A percentile compares a stretch with the other conserved stretches of the same genome.
Evolutionary conservation across 2,329 filamentous ascomycete species (phyloP).

Genomic region (Trichoderma arundinaceum): DNA sequence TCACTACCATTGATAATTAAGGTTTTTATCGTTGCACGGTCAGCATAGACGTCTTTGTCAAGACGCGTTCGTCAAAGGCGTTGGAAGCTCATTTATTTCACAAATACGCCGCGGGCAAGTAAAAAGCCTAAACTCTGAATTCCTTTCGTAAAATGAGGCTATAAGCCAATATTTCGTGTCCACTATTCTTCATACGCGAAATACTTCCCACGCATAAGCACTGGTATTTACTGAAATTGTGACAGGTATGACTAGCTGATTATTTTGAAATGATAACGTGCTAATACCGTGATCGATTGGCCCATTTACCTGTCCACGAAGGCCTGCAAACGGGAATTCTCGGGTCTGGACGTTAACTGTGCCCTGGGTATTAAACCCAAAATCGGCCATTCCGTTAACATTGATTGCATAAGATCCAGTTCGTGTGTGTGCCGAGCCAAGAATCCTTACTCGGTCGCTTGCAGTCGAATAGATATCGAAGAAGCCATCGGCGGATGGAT

Average conservation of each 20-base stretch:
- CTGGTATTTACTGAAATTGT: constrained; percentile 25
- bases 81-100: too few species aligned
- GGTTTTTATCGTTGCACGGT: too few species aligned
- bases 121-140: too few species aligned
- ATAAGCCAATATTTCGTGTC: not conserved
- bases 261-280: constrained; percentile 21
- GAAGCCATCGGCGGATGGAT: constrained; percentile 10
- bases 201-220: constrained; percentile 27
- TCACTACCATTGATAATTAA: too few species aligned
- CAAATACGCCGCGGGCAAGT: too few species aligned
- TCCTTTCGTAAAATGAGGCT: too few species aligned
- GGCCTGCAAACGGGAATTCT: constrained; percentile 23
- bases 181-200: not conserved
- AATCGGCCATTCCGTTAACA: constrained; percentile 24
- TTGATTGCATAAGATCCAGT: constrained; percentile 19
- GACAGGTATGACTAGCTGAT: constrained; percentile 16
- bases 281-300: constrained; percentile 26
- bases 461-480: constrained; percentile 28
- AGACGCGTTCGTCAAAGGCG: too few species aligned
- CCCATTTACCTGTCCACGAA: constrained; percentile 24
- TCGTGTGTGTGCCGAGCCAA: constrained; percentile 20
- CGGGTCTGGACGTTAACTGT: constrained; percentile 16
- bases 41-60: too few species aligned
- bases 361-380: constrained; percentile 21
- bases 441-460: constrained; percentile 25